These are phyloP conservation scores for Lactifluus subvellereus DNA, from an alignment of 768 basidiomycete genomes.

Conservation along the genomic window DNA sequence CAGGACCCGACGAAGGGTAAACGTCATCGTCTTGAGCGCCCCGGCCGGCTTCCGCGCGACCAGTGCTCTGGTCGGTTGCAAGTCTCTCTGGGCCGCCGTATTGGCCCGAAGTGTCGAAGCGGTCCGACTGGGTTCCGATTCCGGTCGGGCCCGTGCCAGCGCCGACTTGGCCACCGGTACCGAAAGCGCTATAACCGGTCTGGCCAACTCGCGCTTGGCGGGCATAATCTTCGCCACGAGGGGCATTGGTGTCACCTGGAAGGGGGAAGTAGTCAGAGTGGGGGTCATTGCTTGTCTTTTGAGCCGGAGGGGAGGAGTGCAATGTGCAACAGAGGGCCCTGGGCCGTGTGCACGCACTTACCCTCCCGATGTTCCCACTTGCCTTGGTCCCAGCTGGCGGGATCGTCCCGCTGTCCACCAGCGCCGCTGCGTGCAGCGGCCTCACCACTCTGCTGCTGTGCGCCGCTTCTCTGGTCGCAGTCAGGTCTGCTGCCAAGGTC, in stretches of 20 bases:
- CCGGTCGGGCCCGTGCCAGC: not conserved
- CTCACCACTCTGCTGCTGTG: not conserved
- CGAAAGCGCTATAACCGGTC: not conserved
- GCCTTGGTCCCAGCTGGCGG: slow-evolving; percentile 6
- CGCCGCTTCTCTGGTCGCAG: slow-evolving; percentile 2
- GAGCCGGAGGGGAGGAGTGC: not conserved
- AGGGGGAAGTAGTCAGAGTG: not conserved
- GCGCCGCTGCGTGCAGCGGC: not conserved
- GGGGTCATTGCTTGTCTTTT: not conserved
- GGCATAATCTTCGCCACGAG: not conserved
- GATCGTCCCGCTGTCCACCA: not conserved
- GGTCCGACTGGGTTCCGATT: not conserved
- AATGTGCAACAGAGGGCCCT: not conserved
- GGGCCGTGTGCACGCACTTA: not conserved
- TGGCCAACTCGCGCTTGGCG: slow-evolving; percentile 1
- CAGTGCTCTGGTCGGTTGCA: not conserved
- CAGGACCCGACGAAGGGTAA: not conserved
- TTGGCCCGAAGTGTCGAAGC: slow-evolving; percentile 2
- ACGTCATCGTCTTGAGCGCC: not conserved
- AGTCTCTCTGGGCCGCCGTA: not conserved
- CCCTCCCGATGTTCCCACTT: not conserved
- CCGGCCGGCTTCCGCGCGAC: not conserved
- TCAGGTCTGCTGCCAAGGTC: not conserved
- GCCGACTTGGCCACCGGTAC: not conserved
- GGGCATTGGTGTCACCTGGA: not conserved